Percentiles rank a stretch among this genome's conserved stretches.
These are phyloP conservation scores for Leccinum boreale DNA, from an alignment of 768 basidiomycete genomes.

Conservation along the genomic window DNA sequence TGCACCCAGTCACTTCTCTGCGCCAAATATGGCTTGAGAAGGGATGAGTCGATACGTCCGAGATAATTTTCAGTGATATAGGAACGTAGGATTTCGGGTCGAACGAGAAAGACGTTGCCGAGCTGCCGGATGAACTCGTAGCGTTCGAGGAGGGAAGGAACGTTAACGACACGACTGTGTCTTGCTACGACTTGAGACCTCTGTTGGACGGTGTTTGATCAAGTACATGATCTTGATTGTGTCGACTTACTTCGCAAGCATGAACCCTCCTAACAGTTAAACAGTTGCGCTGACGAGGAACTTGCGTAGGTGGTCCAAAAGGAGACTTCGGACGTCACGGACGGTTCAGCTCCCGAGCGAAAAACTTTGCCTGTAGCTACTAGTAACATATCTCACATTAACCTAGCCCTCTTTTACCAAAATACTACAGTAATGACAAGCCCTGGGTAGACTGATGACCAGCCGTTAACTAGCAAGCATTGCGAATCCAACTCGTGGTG, in stretches of 20 bases:
- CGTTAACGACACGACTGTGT: conserved; percentile 73
- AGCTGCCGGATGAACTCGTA: conserved; percentile 98
- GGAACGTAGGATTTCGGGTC: conserved; percentile 90
- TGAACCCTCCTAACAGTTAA: conserved; percentile 80
- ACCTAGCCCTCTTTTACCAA: no score
- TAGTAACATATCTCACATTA: no score
- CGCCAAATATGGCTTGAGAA: conserved; percentile 87
- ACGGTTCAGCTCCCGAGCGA: conserved; percentile 7
- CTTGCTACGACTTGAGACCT: conserved; percentile 96
- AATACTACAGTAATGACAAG: no score
- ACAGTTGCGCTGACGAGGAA: conserved; percentile 91
- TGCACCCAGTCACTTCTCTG: conserved; percentile 89
- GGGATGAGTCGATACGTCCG: conserved; percentile 80
- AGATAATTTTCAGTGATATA: conserved; percentile 95
- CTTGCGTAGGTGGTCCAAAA: conserved; percentile 92
- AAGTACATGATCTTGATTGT: background rate
- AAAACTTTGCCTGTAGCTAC: background rate
- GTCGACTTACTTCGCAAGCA: conserved; percentile 87
- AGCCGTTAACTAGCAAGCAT: no score
- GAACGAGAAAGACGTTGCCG: conserved; percentile 95
- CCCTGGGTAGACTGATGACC: no score
- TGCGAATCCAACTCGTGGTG: no score
- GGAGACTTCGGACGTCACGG: conserved; percentile 51
- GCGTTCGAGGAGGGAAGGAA: conserved; percentile 84
- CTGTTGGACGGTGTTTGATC: conserved; percentile 37